A percentile compares a stretch with the other conserved stretches of the same genome.
phyloP scores from a whole-genome alignment of 441 rosid species.

The Pelargonium myrrhifolium region DNA sequence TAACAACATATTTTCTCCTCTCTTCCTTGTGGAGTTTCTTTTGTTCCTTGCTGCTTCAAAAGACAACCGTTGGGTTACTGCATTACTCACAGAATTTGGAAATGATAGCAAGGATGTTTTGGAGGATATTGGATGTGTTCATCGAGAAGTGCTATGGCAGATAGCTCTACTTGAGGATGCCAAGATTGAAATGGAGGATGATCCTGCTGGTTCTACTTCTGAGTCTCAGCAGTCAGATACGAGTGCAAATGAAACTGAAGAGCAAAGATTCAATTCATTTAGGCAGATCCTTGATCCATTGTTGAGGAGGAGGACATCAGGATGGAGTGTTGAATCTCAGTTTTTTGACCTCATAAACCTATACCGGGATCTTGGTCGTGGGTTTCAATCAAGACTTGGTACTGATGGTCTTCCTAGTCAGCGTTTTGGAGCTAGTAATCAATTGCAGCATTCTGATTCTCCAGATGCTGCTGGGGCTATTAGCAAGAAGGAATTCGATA shows the following conservation, averaged over 20 bases:
- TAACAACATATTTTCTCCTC: conserved; percentile 63
- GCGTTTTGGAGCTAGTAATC: conserved; percentile 34
- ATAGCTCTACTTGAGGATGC: conserved; percentile 80
- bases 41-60: conserved; percentile 91
- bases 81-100: conserved; percentile 83
- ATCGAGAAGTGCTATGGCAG: conserved; percentile 92
- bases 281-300: conserved; percentile 95
- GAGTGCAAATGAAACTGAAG: conserved; percentile 49
- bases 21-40: conserved; percentile 91
- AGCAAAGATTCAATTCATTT: conserved; percentile 77
- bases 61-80: conserved; percentile 95
- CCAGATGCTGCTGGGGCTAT: conserved; percentile 40
- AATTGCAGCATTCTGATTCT: conserved; percentile 38
- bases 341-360: conserved; percentile 90
- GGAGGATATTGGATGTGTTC: conserved; percentile 73
- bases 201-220: conserved; percentile 34
- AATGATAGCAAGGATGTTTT: conserved; percentile 82
- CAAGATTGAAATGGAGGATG: conserved; percentile 55
- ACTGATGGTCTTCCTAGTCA: conserved; percentile 41
- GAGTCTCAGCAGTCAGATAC: conserved; percentile 52
- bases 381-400: conserved; percentile 59
- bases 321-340: conserved; percentile 85
- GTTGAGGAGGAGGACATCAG: conserved; percentile 85
- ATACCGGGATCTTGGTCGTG: conserved; percentile 89
- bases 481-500: conserved; percentile 56